A percentile compares a stretch with the other conserved stretches of the same genome.
phyloP scores from a whole-genome alignment of 768 basidiomycete species.

The Boletus tomentosulus region DNA sequence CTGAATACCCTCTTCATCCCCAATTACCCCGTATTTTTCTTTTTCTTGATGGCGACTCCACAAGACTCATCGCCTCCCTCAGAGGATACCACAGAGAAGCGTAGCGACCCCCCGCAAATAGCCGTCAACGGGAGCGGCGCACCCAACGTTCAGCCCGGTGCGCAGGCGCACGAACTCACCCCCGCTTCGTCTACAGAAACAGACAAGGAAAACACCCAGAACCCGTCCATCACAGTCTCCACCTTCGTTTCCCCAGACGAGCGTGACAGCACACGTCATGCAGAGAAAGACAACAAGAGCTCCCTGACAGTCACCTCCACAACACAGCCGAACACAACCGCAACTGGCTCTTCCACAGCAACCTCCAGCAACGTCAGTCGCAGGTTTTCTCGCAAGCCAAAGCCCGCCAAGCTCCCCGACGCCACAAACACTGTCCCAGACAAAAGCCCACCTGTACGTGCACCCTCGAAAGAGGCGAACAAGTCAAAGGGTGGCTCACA shows the following conservation, averaged over 20 bases:
- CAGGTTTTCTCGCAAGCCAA: conserved; percentile 30
- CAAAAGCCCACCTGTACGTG: conserved; percentile 32
- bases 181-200: conserved; percentile 31
- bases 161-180: conserved; percentile 28
- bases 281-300: conserved; percentile 42
- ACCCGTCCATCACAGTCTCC: conserved; percentile 32
- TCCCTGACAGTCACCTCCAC: conserved; percentile 43
- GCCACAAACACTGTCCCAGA: conserved; percentile 18
- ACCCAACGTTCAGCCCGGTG: conserved; percentile 16
- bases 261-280: conserved; percentile 28
- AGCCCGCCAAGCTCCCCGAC: conserved; percentile 13
- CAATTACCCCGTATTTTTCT: too few relatives aligned
- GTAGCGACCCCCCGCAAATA: conserved; percentile 16
- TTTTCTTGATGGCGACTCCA: not conserved
- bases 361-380: conserved; percentile 20
- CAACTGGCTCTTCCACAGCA: conserved; percentile 21
- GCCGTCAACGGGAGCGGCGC: conserved; percentile 26
- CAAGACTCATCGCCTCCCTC: not conserved
- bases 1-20: conserved; percentile 16
- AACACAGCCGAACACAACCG: conserved; percentile 37
- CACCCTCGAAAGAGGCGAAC: conserved; percentile 31
- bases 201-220: conserved; percentile 35
- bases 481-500: conserved; percentile 34
- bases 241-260: conserved; percentile 33
- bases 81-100: conserved; percentile 14